Conservation (phyloP, 805 yeast genomes). For the Barnettozyma siamensis region DNA sequence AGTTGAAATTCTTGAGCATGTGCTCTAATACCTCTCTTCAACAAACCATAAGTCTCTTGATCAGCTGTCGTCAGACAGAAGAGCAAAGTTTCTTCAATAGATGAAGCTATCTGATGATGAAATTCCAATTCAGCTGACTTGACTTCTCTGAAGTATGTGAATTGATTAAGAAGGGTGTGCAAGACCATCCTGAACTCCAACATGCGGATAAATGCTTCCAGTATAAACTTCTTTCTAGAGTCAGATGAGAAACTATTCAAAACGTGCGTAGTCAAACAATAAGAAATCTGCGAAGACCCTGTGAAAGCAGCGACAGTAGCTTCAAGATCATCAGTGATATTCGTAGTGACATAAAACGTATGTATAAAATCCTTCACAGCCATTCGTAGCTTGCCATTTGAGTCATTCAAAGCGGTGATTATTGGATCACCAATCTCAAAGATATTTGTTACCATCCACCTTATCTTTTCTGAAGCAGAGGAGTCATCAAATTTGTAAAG, state of each 20-base stretch:
- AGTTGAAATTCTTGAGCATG: conserved; percentile 21
- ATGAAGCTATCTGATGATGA: conserved; percentile 31
- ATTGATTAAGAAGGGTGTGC: conserved; percentile 23
- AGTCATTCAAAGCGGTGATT: conserved; percentile 32
- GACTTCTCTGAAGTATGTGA: conserved; percentile 21
- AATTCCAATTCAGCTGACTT: conserved; percentile 23
- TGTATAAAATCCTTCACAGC: conserved; percentile 33
- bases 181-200: conserved; percentile 33
- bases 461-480: conserved; percentile 6
- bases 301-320: conserved; percentile 31
- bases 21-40: conserved; percentile 36
- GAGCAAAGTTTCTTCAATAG: conserved; percentile 46
- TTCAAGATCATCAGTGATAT: conserved; percentile 25
- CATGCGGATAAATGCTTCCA: conserved; percentile 35
- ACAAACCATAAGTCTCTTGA: conserved; percentile 41
- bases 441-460: conserved; percentile 1
- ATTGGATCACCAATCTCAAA: conserved; percentile 29
- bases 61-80: conserved; percentile 47
- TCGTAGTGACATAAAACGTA: conserved; percentile 27
- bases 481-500: conserved; percentile 11
- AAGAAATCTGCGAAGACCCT: conserved; percentile 34
- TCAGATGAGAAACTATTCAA: conserved; percentile 27
- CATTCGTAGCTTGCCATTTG: conserved; percentile 29
- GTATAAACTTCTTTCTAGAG: conserved; percentile 28
- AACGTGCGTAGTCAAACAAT: conserved; percentile 31